A percentile compares a stretch with the other conserved stretches of the same genome.
Conservation (phyloP, 257 asterid genomes). For the Osmanthus fragrans region DNA sequence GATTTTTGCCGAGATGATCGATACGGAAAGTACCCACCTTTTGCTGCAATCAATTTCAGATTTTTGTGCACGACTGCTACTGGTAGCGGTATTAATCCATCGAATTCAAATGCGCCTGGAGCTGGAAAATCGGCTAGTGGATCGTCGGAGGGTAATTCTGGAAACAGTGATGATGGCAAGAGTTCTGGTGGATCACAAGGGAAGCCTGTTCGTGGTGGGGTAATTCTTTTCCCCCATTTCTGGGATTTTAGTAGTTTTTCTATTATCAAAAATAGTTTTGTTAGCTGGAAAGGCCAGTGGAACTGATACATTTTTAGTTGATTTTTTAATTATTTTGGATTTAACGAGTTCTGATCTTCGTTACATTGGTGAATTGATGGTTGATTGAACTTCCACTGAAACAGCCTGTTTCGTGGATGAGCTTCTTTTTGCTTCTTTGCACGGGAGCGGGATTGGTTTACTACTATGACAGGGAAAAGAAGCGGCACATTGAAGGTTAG, state of each 20-base stretch:
- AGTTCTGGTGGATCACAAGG: conserved; percentile 61
- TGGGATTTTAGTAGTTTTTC: not conserved
- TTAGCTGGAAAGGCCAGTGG: not conserved
- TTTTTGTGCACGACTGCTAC: conserved; percentile 41
- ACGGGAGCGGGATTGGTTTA: conserved; percentile 77
- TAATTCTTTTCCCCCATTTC: conserved; percentile 23
- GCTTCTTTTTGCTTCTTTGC: conserved; percentile 74
- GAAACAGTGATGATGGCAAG: conserved; percentile 37
- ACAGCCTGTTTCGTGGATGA: conserved; percentile 92
- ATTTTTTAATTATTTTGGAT: not conserved
- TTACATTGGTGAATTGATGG: not conserved
- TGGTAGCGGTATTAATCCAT: conserved; percentile 30
- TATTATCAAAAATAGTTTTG: not conserved
- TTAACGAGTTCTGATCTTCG: not conserved
- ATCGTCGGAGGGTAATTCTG: conserved; percentile 45
- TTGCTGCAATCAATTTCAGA: conserved; percentile 27
- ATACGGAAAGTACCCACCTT: conserved; percentile 21
- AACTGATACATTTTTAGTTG: not conserved
- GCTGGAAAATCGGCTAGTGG: conserved; percentile 34
- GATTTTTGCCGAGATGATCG: conserved; percentile 15
- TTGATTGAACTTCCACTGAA: conserved; percentile 1
- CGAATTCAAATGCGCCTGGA: conserved; percentile 32
- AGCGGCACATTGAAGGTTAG: conserved; percentile 80
- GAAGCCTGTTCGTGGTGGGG: conserved; percentile 75
- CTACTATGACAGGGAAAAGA: conserved; percentile 87